A percentile compares a stretch with the other conserved stretches of the same genome.
Conservation (phyloP, 2,329 filamentous ascomycete species). For the Microdochium nivale region DNA sequence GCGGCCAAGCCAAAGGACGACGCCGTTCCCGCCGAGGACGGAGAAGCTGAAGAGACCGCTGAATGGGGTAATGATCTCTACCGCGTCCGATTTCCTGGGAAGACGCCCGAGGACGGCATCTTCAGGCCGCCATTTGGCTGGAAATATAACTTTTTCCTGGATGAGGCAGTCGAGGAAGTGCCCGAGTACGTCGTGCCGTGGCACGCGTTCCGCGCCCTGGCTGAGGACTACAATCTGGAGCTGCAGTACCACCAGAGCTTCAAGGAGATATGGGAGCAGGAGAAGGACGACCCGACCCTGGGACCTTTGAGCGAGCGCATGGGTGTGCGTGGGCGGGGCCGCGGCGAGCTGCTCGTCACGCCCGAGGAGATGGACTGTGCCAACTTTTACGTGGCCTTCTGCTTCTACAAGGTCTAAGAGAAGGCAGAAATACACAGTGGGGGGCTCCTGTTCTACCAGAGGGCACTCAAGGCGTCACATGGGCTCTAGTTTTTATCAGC, state of each 20-base stretch:
- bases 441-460: too few relatives aligned
- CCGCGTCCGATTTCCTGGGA: conserved; percentile 75
- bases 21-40: conserved; percentile 42
- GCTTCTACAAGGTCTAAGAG: conserved; percentile 82
- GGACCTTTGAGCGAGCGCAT: conserved; percentile 90
- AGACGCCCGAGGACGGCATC: conserved; percentile 75
- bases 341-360: conserved; percentile 60
- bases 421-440: too few relatives aligned
- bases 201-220: conserved; percentile 92
- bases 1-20: conserved; percentile 21
- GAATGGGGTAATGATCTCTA: conserved; percentile 95
- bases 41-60: conserved; percentile 54
- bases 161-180: conserved; percentile 92
- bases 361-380: conserved; percentile 89
- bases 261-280: conserved; percentile 81
- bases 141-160: conserved; percentile 95
- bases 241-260: conserved; percentile 91
- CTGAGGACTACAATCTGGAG: conserved; percentile 94
- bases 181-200: conserved; percentile 98
- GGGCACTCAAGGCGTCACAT: too few relatives aligned
- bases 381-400: conserved; percentile 87
- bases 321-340: conserved; percentile 71
- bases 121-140: conserved; percentile 94
- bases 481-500: too few relatives aligned
- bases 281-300: conserved; percentile 76